Evolutionary conservation across 2,329 filamentous ascomycete genomes (phyloP).

Genomic region (Cordyceps cicadae): DNA sequence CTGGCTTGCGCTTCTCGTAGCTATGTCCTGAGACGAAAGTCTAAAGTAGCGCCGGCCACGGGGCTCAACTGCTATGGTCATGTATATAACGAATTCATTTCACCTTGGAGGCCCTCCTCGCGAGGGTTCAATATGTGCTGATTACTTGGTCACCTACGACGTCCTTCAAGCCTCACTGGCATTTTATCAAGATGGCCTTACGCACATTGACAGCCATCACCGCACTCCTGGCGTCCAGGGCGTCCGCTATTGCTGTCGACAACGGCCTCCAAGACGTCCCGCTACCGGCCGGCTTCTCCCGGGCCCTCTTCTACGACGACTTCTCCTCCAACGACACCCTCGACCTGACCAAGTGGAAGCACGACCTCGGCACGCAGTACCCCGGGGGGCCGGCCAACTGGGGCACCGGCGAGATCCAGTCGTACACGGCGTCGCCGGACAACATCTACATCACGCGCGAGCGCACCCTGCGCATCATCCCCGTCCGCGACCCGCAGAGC

Average conservation of each 20-base stretch:
- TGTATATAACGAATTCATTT: neutral
- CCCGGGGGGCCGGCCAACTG: conserved; percentile 36
- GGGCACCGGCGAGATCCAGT: conserved; percentile 41
- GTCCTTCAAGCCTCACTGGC: neutral
- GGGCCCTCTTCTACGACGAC: conserved; percentile 23
- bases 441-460: conserved; percentile 33
- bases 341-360: conserved; percentile 30
- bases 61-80: no score
- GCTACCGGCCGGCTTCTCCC: conserved; percentile 16
- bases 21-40: conserved; percentile 1
- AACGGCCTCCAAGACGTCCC: neutral
- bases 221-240: neutral
- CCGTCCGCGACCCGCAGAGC: conserved; percentile 19
- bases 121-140: neutral
- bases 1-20: neutral
- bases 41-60: neutral
- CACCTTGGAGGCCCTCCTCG: neutral
- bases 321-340: conserved; percentile 22
- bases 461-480: conserved; percentile 30
- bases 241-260: neutral
- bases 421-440: conserved; percentile 30
- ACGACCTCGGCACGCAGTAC: conserved; percentile 37
- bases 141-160: no score
- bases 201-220: neutral
- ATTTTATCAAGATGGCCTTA: neutral